These are phyloP conservation scores for Mallotus repandus DNA, from an alignment of 441 rosid species.

Conservation along the genomic window DNA sequence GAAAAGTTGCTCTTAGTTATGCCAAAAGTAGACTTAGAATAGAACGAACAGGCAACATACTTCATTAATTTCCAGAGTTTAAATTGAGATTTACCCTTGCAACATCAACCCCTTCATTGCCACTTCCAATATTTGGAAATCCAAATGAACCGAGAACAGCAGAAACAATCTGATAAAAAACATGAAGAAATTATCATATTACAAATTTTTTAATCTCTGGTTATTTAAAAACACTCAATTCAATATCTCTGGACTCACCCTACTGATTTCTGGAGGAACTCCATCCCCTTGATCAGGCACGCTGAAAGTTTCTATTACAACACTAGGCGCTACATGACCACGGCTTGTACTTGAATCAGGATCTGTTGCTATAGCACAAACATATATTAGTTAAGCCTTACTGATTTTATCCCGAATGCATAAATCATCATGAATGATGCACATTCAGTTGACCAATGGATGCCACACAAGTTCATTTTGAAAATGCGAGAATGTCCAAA, in stretches of 20 bases:
- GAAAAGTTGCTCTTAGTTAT: not conserved
- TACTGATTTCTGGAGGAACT: constrained; percentile 68
- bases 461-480: not conserved
- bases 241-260: constrained; percentile 44
- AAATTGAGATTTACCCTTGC: constrained; percentile 40
- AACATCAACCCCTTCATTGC: constrained; percentile 42
- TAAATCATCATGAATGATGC: not conserved
- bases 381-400: constrained; percentile 4
- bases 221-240: constrained; percentile 16
- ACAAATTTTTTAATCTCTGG: not conserved
- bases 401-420: not conserved
- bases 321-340: constrained; percentile 48
- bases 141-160: constrained; percentile 79
- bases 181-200: not conserved
- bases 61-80: constrained; percentile 13
- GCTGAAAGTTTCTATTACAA: constrained; percentile 65
- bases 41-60: constrained; percentile 1
- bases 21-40: constrained; percentile 6
- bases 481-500: not conserved
- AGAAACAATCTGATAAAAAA: constrained; percentile 54
- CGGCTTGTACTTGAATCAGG: constrained; percentile 42
- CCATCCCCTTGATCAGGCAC: constrained; percentile 71
- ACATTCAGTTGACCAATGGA: not conserved
- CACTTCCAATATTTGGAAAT: constrained; percentile 46
- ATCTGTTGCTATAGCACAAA: constrained; percentile 35